These are phyloP conservation scores for Taphrina flavorubra DNA, from an alignment of 1,139 yeast genomes.

Conservation along the genomic window DNA sequence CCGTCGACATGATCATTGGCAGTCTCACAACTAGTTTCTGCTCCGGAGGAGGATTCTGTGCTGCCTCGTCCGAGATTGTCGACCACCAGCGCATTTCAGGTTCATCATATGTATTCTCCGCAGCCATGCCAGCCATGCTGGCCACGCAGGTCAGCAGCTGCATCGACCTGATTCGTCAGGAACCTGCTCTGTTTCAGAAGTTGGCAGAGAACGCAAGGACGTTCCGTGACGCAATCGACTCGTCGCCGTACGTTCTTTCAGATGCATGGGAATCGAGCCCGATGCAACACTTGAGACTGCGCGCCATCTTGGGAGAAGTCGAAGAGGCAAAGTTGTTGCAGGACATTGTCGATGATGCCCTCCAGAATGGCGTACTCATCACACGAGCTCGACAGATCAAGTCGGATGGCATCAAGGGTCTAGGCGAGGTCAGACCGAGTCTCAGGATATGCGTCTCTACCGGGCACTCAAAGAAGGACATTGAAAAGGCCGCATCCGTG, in stretches of 20 bases:
- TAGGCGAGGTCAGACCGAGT: slow-evolving; percentile 76
- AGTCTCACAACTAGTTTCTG: slow-evolving; percentile 82
- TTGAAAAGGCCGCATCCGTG: slow-evolving; percentile 53
- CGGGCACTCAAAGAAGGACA: slow-evolving; percentile 62
- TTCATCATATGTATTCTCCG: slow-evolving; percentile 88
- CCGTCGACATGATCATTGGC: slow-evolving; percentile 84
- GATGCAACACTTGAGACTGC: slow-evolving; percentile 60
- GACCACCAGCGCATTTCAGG: slow-evolving; percentile 92
- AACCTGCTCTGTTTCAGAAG: slow-evolving; percentile 47
- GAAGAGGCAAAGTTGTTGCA: slow-evolving; percentile 46
- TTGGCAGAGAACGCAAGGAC: slow-evolving; percentile 54
- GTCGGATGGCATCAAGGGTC: slow-evolving; percentile 72
- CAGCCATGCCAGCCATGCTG: slow-evolving; percentile 90
- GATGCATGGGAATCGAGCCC: slow-evolving; percentile 70
- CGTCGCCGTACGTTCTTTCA: slow-evolving; percentile 54
- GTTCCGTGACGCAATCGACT: slow-evolving; percentile 54
- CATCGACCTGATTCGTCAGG: slow-evolving; percentile 55
- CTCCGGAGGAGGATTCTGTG: slow-evolving; percentile 94
- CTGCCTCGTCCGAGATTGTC: slow-evolving; percentile 81
- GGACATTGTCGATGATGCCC: slow-evolving; percentile 58
- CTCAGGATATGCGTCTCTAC: slow-evolving; percentile 66
- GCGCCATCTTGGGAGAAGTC: slow-evolving; percentile 54
- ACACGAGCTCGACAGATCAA: slow-evolving; percentile 62
- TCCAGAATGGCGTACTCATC: slow-evolving; percentile 62
- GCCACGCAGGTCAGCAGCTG: slow-evolving; percentile 75